phyloP scores from a whole-genome alignment of 2,329 filamentous ascomycete species.

The Helicocarpus griseus region DNA sequence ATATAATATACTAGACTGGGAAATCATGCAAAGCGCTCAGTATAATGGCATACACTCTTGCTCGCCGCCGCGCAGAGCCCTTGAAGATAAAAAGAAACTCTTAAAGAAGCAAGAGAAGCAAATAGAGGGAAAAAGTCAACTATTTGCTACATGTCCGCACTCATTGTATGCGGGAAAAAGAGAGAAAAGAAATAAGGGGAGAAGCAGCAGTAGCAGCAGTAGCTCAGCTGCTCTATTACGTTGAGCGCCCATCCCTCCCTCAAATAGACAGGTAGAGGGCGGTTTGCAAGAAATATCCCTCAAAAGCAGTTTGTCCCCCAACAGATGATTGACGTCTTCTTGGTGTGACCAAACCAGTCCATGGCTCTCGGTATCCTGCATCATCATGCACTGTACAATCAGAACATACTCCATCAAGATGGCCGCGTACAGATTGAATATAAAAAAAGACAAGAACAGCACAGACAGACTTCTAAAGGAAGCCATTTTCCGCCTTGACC shows the following conservation, averaged over 20 bases:
- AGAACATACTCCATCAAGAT: neutral
- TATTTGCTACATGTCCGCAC: neutral
- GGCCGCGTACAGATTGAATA: too few relatives aligned
- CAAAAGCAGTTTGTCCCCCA: conserved; percentile 3
- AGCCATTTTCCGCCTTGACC: neutral
- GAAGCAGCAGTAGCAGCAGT: neutral
- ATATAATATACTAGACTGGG: neutral
- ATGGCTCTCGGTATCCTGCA: conserved; percentile 3
- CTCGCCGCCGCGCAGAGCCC: too few relatives aligned
- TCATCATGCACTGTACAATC: neutral
- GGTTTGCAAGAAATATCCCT: neutral
- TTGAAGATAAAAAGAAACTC: neutral
- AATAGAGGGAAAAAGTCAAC: neutral
- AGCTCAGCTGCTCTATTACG: neutral
- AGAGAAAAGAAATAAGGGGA: neutral
- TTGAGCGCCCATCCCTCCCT: neutral
- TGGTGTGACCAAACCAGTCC: neutral
- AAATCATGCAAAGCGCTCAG: neutral
- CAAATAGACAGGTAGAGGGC: neutral
- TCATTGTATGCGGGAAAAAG: neutral
- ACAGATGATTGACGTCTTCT: neutral
- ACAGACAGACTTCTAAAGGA: neutral
- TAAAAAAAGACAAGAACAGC: too few relatives aligned
- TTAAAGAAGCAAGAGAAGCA: neutral
- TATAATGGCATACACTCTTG: neutral